Conservation (phyloP, 257 asterid genomes). For the Solanum dulcamara region DNA sequence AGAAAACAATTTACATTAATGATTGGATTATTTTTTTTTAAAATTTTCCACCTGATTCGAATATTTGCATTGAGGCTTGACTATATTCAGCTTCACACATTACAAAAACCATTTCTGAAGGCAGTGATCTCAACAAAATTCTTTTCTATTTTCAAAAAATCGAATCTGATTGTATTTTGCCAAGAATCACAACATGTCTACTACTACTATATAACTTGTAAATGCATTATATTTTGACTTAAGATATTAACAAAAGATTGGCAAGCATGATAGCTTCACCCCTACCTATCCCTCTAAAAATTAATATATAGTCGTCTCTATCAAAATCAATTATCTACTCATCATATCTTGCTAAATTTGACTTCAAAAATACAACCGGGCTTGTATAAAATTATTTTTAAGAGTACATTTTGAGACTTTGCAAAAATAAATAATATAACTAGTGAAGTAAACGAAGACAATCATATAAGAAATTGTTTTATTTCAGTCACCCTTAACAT, state of each 20-base stretch:
- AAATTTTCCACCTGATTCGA: fast-evolving
- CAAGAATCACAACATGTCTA: neutral
- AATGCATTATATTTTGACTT: neutral
- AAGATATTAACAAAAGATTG: neutral
- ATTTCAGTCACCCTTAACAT: neutral
- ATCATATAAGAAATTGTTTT: neutral
- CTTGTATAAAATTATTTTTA: neutral
- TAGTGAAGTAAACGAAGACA: neutral
- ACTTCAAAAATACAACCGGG: neutral
- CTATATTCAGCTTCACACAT: neutral
- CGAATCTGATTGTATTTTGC: neutral
- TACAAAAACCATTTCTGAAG: neutral
- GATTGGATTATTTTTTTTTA: neutral
- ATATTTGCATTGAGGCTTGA: neutral
- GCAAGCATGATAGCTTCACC: neutral
- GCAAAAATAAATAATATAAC: neutral
- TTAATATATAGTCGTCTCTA: neutral
- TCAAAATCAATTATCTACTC: neutral
- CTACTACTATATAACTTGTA: neutral
- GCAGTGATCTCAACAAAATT: neutral
- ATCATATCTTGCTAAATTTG: neutral
- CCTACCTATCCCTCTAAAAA: neutral
- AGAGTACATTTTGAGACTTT: neutral
- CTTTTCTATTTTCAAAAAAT: neutral
- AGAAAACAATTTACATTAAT: neutral